These are phyloP conservation scores for Colletotrichum spaethianum DNA, from an alignment of 2,329 filamentous ascomycete genomes.

Conservation along the genomic window DNA sequence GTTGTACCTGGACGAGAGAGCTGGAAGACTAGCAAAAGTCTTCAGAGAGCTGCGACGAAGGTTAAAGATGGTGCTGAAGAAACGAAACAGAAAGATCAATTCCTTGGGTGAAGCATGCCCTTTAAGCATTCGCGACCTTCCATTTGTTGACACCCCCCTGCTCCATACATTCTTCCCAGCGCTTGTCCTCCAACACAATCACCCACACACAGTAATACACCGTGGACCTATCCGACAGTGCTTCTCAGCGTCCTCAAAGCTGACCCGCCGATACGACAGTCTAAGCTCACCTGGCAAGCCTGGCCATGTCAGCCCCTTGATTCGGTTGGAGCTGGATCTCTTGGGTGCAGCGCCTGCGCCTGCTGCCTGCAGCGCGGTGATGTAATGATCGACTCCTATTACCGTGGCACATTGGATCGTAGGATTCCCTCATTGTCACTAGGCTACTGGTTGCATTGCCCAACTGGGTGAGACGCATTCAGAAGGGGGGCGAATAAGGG, in stretches of 20 bases:
- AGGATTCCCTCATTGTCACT: neutral
- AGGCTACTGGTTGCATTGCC: neutral
- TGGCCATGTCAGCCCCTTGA: neutral
- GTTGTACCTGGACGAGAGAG: neutral
- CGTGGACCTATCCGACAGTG: neutral
- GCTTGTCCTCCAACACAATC: neutral
- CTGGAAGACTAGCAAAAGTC: neutral
- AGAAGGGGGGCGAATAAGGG: neutral
- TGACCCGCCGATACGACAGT: neutral
- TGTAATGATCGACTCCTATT: constrained; percentile 1
- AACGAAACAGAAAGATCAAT: neutral
- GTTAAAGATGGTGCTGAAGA: neutral
- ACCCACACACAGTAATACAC: neutral
- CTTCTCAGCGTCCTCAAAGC: neutral
- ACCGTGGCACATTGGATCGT: neutral
- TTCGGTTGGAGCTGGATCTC: neutral
- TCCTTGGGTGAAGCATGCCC: neutral
- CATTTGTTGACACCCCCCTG: neutral
- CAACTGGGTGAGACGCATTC: neutral
- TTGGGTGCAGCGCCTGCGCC: neutral
- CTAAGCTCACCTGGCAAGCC: neutral
- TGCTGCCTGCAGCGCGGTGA: neutral
- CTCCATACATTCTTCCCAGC: neutral
- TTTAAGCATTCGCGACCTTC: neutral
- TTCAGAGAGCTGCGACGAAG: neutral